Conservation (phyloP, 2,329 filamentous ascomycete genomes). For the Fusarium palustre region DNA sequence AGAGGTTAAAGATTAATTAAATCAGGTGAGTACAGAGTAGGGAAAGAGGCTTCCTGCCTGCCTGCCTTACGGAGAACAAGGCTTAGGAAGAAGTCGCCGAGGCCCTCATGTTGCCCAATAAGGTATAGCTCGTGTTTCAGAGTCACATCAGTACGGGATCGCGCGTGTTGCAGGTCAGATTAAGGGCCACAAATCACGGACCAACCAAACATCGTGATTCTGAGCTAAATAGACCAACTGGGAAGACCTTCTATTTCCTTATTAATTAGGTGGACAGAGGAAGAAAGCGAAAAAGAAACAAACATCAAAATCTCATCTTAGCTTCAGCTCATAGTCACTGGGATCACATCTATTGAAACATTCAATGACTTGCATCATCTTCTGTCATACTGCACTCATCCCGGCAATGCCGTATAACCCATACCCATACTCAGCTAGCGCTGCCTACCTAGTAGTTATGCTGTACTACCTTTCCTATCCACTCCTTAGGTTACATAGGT, state of each 20-base stretch:
- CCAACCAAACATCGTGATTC: slow-evolving; percentile 26
- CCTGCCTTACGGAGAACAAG: neutral
- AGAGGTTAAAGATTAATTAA: slow-evolving; percentile 17
- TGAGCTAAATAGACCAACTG: slow-evolving; percentile 1
- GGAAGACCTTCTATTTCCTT: neutral
- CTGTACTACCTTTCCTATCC: neutral
- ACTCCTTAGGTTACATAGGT: slow-evolving; percentile 11
- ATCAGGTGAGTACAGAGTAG: slow-evolving; percentile 13
- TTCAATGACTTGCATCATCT: slow-evolving; percentile 7
- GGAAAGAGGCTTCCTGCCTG: slow-evolving; percentile 11
- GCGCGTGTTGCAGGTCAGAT: slow-evolving; percentile 34
- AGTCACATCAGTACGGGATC: slow-evolving; percentile 16
- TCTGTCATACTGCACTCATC: slow-evolving; percentile 1
- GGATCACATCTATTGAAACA: slow-evolving; percentile 1
- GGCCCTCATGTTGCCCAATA: slow-evolving; percentile 5
- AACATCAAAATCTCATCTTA: neutral
- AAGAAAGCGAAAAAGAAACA: neutral
- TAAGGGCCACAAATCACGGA: slow-evolving; percentile 27
- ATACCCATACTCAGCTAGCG: neutral
- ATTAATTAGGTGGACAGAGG: too few relatives aligned
- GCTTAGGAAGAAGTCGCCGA: slow-evolving; percentile 1
- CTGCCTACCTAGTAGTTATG: neutral
- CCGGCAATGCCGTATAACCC: slow-evolving; percentile 19
- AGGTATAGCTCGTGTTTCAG: slow-evolving; percentile 30
- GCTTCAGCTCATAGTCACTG: neutral